Evolutionary conservation across 495 filamentous ascomycete species (phyloP), one percentile per base, ranked within the genome.

Genomic region (Symbiotaphrina buchneri): DNA sequence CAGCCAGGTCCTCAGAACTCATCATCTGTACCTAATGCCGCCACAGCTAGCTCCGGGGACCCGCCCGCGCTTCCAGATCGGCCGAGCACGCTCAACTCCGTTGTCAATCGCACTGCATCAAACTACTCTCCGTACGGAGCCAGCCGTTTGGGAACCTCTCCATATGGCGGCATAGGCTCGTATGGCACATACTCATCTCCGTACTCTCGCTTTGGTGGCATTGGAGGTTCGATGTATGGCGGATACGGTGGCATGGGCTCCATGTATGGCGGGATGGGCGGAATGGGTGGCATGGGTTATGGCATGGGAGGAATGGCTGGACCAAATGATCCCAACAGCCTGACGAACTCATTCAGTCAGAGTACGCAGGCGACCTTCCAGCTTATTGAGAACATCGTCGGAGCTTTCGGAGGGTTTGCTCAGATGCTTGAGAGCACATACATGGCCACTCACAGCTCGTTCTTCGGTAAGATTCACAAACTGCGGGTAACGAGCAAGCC

Each of bases 341-440:
- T 99, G 43, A 91, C 81, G 11, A 74, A 85, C 44, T 72, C 74
- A 13, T 92, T 95, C 55, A 73, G 65, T 42, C 80, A 83, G 45
- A 84, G 71, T 53, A 99, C 90, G 1, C 78, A 84, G 41, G 77
- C 85, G n/a, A 95, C 90, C 1, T 99, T 99, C 46, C 87, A 95
- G 61, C 78, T 95, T 61, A 82, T 99, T 24, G 90, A 99, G 56
- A 87, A 82, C 39, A 77, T 99, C 26, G 87, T 95, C n/a, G 75
- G 80, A n/a, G 84, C 90, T 10, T 94, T 87, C 53, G 80, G 85
- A 18, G 90, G 90, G 2, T 93, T 99, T 47, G 84, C 90, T 11
- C 90, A 99, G 61, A 95, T 99, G 90, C 63, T 99, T 7, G 87
- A 99, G 54, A 94, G 85, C 51, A 95, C 90, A 7, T 99, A 92